A percentile compares a stretch with the other conserved stretches of the same genome.
phyloP scores from a whole-genome alignment of 495 filamentous ascomycete species.

The Xylaria intraflava region DNA sequence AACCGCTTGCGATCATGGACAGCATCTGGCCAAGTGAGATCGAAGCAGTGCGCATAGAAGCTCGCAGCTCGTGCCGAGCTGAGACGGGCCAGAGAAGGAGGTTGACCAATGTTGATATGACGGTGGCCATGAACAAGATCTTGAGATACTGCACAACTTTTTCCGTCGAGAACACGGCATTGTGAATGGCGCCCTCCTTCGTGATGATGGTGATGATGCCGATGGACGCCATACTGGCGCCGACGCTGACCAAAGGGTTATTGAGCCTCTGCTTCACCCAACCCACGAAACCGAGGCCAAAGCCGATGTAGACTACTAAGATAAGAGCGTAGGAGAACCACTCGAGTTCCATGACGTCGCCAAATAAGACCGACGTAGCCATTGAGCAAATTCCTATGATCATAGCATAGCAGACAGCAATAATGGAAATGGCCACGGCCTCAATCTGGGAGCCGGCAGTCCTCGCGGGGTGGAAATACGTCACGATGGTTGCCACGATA shows the following conservation, averaged over 20 bases:
- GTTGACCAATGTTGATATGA: slow-evolving; percentile 67
- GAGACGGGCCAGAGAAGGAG: slow-evolving; percentile 75
- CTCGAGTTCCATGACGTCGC: slow-evolving; percentile 54
- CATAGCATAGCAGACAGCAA: slow-evolving; percentile 77
- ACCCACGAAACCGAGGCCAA: slow-evolving; percentile 81
- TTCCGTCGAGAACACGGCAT: slow-evolving; percentile 66
- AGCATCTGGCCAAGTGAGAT: slow-evolving; percentile 75
- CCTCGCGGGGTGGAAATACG: slow-evolving; percentile 95
- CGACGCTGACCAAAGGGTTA: slow-evolving; percentile 83
- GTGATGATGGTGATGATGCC: slow-evolving; percentile 88
- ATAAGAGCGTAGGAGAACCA: slow-evolving; percentile 73
- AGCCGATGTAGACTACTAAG: slow-evolving; percentile 80
- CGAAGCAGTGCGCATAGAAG: slow-evolving; percentile 68
- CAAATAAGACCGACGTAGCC: slow-evolving; percentile 73
- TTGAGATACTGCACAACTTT: slow-evolving; percentile 86
- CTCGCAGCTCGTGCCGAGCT: slow-evolving; percentile 66
- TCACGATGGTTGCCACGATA: slow-evolving; percentile 85
- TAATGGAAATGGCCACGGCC: slow-evolving; percentile 72
- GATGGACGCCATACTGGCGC: slow-evolving; percentile 82
- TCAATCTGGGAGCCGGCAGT: slow-evolving; percentile 87
- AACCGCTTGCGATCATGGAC: slow-evolving; percentile 73
- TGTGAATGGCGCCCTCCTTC: slow-evolving; percentile 83
- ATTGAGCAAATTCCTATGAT: slow-evolving; percentile 80
- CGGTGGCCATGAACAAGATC: slow-evolving; percentile 82
- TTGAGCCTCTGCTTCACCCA: slow-evolving; percentile 87